Evolutionary conservation across 805 yeast species (phyloP).

Genomic region (Teunomyces atbi): DNA sequence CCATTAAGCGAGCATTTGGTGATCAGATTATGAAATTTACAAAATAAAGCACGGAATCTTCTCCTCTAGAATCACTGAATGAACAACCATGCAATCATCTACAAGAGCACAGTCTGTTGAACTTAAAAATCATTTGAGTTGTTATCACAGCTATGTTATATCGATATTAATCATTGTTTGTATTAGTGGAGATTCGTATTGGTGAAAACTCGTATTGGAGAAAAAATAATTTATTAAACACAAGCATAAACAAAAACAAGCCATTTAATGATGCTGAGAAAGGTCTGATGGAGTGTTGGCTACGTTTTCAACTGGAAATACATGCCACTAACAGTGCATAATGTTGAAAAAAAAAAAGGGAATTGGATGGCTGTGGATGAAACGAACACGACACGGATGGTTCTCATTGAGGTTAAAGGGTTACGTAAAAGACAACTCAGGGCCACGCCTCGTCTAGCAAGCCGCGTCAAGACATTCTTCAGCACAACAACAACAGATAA

Average conservation of each 20-base stretch:
- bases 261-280: neutral
- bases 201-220: neutral
- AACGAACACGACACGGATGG: too few relatives aligned
- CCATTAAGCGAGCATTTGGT: too few relatives aligned
- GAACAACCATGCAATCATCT: too few relatives aligned
- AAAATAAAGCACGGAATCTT: neutral
- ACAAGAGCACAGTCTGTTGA: too few relatives aligned
- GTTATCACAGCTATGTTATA: too few relatives aligned
- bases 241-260: neutral
- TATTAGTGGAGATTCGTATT: too few relatives aligned
- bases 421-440: neutral
- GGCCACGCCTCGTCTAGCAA: neutral
- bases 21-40: too few relatives aligned
- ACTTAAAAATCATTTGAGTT: too few relatives aligned
- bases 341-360: too few relatives aligned
- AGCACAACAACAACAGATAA: slow-evolving; percentile 17
- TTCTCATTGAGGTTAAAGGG: neutral
- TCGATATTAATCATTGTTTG: too few relatives aligned
- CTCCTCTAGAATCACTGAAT: too few relatives aligned
- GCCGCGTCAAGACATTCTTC: slow-evolving; percentile 15
- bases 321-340: neutral
- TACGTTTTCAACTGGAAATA: neutral
- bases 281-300: neutral
- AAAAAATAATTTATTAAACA: neutral
- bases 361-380: too few relatives aligned